Base-by-base conservation (phyloP, 1,139 yeast species). In the Blastobotrys illinoisensis region DNA sequence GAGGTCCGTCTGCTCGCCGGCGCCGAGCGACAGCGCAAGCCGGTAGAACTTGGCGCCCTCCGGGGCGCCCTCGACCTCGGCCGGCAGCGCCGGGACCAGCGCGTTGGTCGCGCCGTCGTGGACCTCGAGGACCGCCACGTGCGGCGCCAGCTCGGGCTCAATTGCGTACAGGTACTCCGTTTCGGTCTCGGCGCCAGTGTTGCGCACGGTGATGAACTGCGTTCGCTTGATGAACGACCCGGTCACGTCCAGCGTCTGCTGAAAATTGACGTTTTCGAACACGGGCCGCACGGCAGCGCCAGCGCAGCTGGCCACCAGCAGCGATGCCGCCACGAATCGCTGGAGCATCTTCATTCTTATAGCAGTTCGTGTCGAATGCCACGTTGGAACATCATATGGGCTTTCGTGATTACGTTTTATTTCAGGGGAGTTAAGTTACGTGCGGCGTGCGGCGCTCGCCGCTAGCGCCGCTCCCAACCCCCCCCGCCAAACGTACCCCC, bases 161-260 rank as follows among this genome's bases (percentile, higher is more conserved):
- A 74, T 67, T 44, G 82, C 78, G 47, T 83, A 77, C 58, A 71
- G 78, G 71, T 89, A 90, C 55, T 74, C 80, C 44, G 70, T 65
- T 57, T 75, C 76, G 5, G 95, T 86, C 51, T 72, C 71, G 5
- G 71, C 58, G 45, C 79, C 89, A 47, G 78, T 71, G 72, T 91
- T 93, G 63, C 74, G 80, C 54, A 83, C 76, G 51, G 75, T 79
- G 52, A 90, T 65, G 40, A 79, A 70, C 53, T 79, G 73, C 13
- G 81, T 74, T 67, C 88, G 96, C 62, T 81, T 82, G 53, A 83
- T 78, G 67, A 85, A 91, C 5, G 91, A 74, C 61, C 81, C 81
- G 36, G 80, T 68, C 54, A 90, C 76, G 65, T 90, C 97, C 47
- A 89, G 65, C 11, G 65, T 62, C 48, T 70, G 70, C 18, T 61